Base-by-base conservation (phyloP, 768 basidiomycete genomes). In the Pleurotus salmoneostramineus region DNA sequence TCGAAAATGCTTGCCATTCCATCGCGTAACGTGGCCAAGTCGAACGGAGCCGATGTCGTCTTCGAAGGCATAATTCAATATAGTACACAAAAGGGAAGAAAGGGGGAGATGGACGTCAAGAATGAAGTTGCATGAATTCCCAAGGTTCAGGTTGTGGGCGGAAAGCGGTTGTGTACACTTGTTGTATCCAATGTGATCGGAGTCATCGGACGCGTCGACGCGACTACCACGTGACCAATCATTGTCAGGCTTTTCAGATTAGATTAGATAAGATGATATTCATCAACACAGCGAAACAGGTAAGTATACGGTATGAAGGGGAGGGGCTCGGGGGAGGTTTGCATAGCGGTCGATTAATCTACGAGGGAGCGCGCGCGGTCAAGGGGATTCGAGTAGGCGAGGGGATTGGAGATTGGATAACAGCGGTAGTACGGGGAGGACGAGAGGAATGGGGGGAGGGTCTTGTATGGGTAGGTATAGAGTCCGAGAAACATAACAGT, bases 1-100 rank as follows among this genome's bases (percentile, higher is more conserved):
- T 89, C 87, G 58, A 96, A 95, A 15, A 80, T 73, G 10, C 64
- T 63, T 1, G 76, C 70, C 14, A 81, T 60, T 5, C 67, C 67
- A 37, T 73, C 75, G 43, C 69, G 64, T 0, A 81, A 60, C 5
- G 60, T 54, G 31, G 63, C 62, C 48, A 37, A 33, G 36, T 55
- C 27, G 52, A 55, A 15, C 40, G 52, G 31, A 5, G 50, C 15
- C 15, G 60, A 40, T 49, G 40, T 58, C 35, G 60, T 40, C 17
- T 60, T 42, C 62, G 61, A 61, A 27, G 21, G 21, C 21, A 27
- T 27, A 27, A 27, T 27, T 27, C 21, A 27, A 27, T 27, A 27
- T 27, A 51, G 6, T 12, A 32, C 12, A 51, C 15, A 21, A 35
- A 35, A 37, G 1, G 48, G 48, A 45, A 6, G 21, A 33, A 51